Evolutionary conservation across 148 eudicot genomes (phyloP).

Genomic region (Diospyros kaki): DNA sequence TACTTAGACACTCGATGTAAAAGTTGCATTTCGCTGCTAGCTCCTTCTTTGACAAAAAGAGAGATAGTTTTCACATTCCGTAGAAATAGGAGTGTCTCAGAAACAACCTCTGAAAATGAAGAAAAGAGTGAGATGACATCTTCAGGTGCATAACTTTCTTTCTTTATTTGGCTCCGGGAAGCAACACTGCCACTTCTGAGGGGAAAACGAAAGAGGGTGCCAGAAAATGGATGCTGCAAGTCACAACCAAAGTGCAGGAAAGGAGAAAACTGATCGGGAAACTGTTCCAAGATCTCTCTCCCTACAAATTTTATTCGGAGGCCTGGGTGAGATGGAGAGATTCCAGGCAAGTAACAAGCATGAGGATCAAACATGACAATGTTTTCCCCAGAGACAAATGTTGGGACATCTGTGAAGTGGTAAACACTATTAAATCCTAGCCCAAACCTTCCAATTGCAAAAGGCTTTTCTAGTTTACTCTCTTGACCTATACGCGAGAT

Average conservation of each 20-base stretch:
- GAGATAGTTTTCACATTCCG: conserved; percentile 88
- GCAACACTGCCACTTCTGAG: conserved; percentile 70
- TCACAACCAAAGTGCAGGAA: conserved; percentile 94
- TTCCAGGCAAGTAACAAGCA: conserved; percentile 93
- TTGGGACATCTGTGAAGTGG: conserved; percentile 91
- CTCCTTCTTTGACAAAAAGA: conserved; percentile 76
- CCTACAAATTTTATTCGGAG: conserved; percentile 89
- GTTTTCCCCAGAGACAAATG: conserved; percentile 97
- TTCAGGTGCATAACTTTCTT: conserved; percentile 78
- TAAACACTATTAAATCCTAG: conserved; percentile 97
- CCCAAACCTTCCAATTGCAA: conserved; percentile 98
- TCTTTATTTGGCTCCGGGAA: conserved; percentile 90
- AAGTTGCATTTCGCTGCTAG: conserved; percentile 70
- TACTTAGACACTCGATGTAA: conserved; percentile 67
- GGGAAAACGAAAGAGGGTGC: conserved; percentile 97
- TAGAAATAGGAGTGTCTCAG: conserved; percentile 82
- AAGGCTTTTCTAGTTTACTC: conserved; percentile 94
- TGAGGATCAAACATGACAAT: conserved; percentile 99
- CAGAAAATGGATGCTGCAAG: conserved; percentile 79
- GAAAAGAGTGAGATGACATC: conserved; percentile 89
- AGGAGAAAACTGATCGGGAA: conserved; percentile 99
- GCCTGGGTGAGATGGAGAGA: conserved; percentile 98
- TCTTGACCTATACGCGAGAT: conserved; percentile 99
- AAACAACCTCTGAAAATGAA: conserved; percentile 85
- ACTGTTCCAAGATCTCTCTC: conserved; percentile 81